Base-by-base conservation (phyloP, 2,329 filamentous ascomycete genomes). In the Beauveria scarabaeidicola region DNA sequence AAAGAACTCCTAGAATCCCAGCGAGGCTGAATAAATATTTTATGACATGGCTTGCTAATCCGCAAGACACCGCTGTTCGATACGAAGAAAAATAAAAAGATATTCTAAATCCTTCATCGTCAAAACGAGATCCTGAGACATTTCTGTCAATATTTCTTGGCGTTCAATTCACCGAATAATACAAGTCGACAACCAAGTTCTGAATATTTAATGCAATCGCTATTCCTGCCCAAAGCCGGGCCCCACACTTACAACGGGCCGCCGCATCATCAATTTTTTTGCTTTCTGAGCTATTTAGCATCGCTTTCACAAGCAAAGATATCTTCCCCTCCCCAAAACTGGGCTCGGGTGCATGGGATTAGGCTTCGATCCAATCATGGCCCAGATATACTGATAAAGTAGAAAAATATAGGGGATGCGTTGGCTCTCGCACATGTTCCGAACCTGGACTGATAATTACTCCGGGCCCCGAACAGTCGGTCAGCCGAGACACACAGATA, bases 251-350 rank as follows among this genome's bases (percentile, higher is more conserved):
- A 25, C 55, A 58, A 58, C 46, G 55, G 55, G 46, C 55, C 55
- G 55, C 44, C 17, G 53, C 56, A 55, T 41, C 56, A 58, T 53
- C 47, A 43, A 11, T 58, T 59, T 48, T 52, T 44, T 38, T 60
- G 50, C 21, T 36, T 17, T 11, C 32, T 25, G 15, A 19, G 40
- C n/a, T 41, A 10, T 36, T 36, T 36, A 46, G 21, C 50, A n/a
- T 15, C 27, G 36, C 32, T 23, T 44, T 46, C 41, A 54, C 38
- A 44, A 54, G 51, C 51, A 40, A 29, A 41, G 19, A 52, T 23
- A 19, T 36, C 15, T 8, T 19, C 25, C 15, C 29, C 19, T 17
- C n/a, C 50, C 32, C 29, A 9, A 40, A 21, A 48, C 25, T 47
- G 29, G 41, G 43, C 43, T 13, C 53, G 19, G 6, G 13, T 56